These are phyloP conservation scores for Lodderomyces jiufengensis DNA, from an alignment of 1,139 yeast genomes.

Conservation along the genomic window DNA sequence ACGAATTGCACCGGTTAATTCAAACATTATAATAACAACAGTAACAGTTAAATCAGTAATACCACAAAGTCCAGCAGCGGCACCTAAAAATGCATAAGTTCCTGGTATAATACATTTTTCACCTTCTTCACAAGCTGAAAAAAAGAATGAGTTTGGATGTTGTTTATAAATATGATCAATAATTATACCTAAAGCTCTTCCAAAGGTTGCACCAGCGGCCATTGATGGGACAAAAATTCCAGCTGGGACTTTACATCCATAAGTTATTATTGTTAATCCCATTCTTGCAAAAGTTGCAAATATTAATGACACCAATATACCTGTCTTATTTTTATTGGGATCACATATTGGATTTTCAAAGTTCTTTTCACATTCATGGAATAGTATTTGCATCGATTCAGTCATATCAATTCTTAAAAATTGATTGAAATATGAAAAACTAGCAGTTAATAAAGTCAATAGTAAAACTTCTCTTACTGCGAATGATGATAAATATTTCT, in stretches of 20 bases:
- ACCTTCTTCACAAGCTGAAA: constrained; percentile 42
- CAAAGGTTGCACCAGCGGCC: constrained; percentile 96
- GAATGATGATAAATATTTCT: constrained; percentile 53
- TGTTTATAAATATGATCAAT: constrained; percentile 55
- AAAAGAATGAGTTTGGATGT: constrained; percentile 39
- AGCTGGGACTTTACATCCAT: constrained; percentile 91
- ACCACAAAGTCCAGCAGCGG: constrained; percentile 93
- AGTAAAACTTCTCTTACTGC: constrained; percentile 71
- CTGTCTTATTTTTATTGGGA: constrained; percentile 32
- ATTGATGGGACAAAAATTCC: constrained; percentile 95
- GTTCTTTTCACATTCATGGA: constrained; percentile 72
- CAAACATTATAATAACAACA: constrained; percentile 94
- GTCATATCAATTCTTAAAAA: constrained; percentile 89
- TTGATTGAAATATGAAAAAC: constrained; percentile 78
- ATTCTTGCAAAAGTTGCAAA: constrained; percentile 74
- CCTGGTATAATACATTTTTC: constrained; percentile 78
- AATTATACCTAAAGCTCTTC: constrained; percentile 74
- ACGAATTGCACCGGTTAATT: constrained; percentile 87
- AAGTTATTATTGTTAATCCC: constrained; percentile 72
- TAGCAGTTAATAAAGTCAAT: constrained; percentile 67
- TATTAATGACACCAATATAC: constrained; percentile 47
- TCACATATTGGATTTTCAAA: constrained; percentile 47
- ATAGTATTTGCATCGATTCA: constrained; percentile 84
- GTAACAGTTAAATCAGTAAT: constrained; percentile 89
- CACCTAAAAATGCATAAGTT: constrained; percentile 94